phyloP scores from a whole-genome alignment of 305 asterid genomes.

The Fraxinus platypoda region DNA sequence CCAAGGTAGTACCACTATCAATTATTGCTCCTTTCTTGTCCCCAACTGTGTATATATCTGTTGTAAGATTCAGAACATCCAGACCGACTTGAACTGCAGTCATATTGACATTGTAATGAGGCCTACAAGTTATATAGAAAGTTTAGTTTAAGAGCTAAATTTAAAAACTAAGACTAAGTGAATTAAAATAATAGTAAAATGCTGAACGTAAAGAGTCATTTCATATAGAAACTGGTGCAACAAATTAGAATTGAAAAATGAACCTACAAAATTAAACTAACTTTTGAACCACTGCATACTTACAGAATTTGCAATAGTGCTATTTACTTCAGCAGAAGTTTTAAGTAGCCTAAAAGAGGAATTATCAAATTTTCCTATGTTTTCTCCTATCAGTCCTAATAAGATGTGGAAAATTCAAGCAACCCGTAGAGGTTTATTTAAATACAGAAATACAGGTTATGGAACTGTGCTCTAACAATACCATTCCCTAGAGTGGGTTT shows the following conservation, averaged over 20 bases:
- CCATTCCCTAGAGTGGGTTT: background rate
- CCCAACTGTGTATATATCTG: conserved; percentile 51
- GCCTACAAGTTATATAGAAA: conserved; percentile 50
- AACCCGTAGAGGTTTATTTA: background rate
- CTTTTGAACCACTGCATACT: conserved; percentile 14
- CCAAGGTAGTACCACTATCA: conserved; percentile 98
- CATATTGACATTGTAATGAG: conserved; percentile 97
- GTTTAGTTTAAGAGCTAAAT: conserved; percentile 1
- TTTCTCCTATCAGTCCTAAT: background rate
- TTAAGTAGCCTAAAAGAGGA: conserved; percentile 4
- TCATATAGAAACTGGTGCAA: background rate
- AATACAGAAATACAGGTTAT: background rate
- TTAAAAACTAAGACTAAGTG: conserved; percentile 10
- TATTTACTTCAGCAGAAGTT: background rate
- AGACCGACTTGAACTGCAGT: conserved; percentile 82
- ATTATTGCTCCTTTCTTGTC: conserved; percentile 80
- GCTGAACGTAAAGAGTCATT: conserved; percentile 2
- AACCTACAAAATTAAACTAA: background rate
- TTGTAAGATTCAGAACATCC: conserved; percentile 61
- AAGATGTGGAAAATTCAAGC: background rate
- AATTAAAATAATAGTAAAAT: conserved; percentile 12
- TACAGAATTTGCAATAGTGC: conserved; percentile 5
- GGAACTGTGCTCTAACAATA: background rate
- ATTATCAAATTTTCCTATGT: background rate
- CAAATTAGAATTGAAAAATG: conserved; percentile 3